Conservation (phyloP, 352 stramenopile genomes). For the Phytophthora citricola region DNA sequence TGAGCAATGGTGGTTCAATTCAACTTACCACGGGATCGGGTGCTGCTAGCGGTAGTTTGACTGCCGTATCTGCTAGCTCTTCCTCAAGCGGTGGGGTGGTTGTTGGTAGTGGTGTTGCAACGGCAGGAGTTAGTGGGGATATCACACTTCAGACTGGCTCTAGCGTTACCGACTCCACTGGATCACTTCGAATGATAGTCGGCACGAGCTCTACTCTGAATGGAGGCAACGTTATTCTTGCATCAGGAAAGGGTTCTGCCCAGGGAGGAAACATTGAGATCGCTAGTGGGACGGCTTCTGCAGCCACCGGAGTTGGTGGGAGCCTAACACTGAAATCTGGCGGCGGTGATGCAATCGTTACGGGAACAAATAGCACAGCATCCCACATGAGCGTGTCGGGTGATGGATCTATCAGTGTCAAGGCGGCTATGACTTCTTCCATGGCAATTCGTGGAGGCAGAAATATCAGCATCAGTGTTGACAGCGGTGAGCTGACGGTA, state of each 20-base stretch:
- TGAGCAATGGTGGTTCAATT: slow-evolving; percentile 23
- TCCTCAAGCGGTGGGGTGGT: slow-evolving; percentile 25
- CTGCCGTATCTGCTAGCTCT: slow-evolving; percentile 20
- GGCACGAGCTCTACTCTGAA: slow-evolving; percentile 20
- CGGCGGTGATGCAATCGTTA: slow-evolving; percentile 33
- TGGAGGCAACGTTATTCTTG: slow-evolving; percentile 27
- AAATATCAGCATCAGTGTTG: slow-evolving; percentile 56
- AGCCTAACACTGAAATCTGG: slow-evolving; percentile 37
- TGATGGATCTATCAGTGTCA: slow-evolving; percentile 48
- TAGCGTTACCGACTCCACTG: slow-evolving; percentile 26
- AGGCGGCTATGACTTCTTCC: slow-evolving; percentile 34
- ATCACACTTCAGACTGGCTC: slow-evolving; percentile 36
- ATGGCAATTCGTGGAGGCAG: slow-evolving; percentile 56
- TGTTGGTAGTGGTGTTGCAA: slow-evolving; percentile 33
- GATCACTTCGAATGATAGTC: slow-evolving; percentile 24
- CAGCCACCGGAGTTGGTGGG: slow-evolving; percentile 24
- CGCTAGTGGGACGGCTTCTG: slow-evolving; percentile 23
- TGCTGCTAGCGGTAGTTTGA: slow-evolving; percentile 26
- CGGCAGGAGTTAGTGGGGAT: slow-evolving; percentile 30
- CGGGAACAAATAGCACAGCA: slow-evolving; percentile 21
- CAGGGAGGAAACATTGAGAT: slow-evolving; percentile 37
- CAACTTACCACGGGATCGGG: slow-evolving; percentile 23
- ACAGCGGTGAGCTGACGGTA: slow-evolving; percentile 59
- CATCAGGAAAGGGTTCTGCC: slow-evolving; percentile 20
- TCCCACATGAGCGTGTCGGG: slow-evolving; percentile 33